These are phyloP conservation scores for Pichia membranifaciens DNA, from an alignment of 805 yeast genomes.

Conservation along the genomic window DNA sequence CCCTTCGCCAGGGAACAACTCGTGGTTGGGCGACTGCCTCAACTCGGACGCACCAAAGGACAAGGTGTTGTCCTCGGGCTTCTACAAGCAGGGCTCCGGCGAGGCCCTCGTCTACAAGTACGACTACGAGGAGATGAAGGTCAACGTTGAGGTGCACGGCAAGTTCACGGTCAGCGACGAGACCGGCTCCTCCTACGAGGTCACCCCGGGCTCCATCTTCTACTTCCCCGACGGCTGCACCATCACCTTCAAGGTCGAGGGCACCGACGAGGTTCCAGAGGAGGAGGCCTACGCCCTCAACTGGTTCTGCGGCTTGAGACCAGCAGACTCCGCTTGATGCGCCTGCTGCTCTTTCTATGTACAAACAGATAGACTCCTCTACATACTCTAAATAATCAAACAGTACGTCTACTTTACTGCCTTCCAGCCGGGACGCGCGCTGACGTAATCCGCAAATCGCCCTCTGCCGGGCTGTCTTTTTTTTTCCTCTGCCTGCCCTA, in stretches of 20 bases:
- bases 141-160: constrained; percentile 63
- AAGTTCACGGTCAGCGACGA: constrained; percentile 58
- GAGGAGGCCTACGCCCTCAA: constrained; percentile 54
- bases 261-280: constrained; percentile 30
- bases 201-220: constrained; percentile 60
- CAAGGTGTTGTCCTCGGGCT: constrained; percentile 58
- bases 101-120: constrained; percentile 63
- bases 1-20: constrained; percentile 61
- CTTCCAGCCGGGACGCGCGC: too few relatives aligned
- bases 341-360: too few relatives aligned
- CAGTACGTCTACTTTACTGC: too few relatives aligned
- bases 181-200: constrained; percentile 52
- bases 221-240: constrained; percentile 65
- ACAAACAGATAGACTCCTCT: not conserved
- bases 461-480: too few relatives aligned
- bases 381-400: too few relatives aligned
- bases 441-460: too few relatives aligned
- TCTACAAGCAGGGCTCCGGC: constrained; percentile 59
- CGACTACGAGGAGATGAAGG: constrained; percentile 64
- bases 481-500: too few relatives aligned
- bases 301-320: constrained; percentile 56
- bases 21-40: constrained; percentile 63
- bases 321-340: constrained; percentile 21
- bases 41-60: constrained; percentile 57
- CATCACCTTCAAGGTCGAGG: constrained; percentile 51